Percentiles rank a stretch among this genome's conserved stretches.
phyloP scores from a whole-genome alignment of 495 filamentous ascomycete genomes.

The Podospora pseudocomata region DNA sequence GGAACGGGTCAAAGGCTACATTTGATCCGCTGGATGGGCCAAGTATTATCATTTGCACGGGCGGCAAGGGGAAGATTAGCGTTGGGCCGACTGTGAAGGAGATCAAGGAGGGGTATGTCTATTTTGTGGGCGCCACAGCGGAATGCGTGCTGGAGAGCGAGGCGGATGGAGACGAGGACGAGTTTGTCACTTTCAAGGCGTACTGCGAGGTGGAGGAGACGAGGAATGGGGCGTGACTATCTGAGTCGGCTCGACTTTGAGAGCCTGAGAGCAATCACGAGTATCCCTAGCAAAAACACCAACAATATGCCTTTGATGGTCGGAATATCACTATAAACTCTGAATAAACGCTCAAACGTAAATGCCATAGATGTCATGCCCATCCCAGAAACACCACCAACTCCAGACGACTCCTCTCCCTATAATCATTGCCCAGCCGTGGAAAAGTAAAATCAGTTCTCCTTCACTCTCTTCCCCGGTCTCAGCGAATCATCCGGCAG shows the following conservation, averaged over 20 bases:
- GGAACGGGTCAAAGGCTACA: slow-evolving; percentile 69
- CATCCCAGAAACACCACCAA: background rate
- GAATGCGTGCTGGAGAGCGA: slow-evolving; percentile 73
- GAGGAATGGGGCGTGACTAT: slow-evolving; percentile 24
- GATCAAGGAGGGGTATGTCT: slow-evolving; percentile 71
- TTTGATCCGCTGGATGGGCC: slow-evolving; percentile 86
- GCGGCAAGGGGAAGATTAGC: slow-evolving; percentile 72
- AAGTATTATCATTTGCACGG: slow-evolving; percentile 86
- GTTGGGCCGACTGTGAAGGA: slow-evolving; percentile 71
- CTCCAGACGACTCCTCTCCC: background rate
- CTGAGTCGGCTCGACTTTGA: background rate
- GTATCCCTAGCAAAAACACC: background rate
- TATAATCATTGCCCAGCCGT: background rate
- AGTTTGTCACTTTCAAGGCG: slow-evolving; percentile 87
- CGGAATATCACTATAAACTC: background rate
- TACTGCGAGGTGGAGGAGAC: slow-evolving; percentile 75
- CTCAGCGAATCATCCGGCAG: slow-evolving; percentile 68
- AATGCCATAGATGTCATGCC: background rate
- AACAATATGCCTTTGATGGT: background rate
- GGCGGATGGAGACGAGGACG: slow-evolving; percentile 50
- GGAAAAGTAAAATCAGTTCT: slow-evolving; percentile 26
- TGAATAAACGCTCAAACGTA: background rate
- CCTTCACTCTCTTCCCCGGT: slow-evolving; percentile 65
- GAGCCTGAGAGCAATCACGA: background rate
- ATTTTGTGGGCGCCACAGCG: slow-evolving; percentile 88